Percentiles rank a stretch among this genome's conserved stretches.
phyloP scores from a whole-genome alignment of 257 asterid species.

The Ligustrum vulgare region DNA sequence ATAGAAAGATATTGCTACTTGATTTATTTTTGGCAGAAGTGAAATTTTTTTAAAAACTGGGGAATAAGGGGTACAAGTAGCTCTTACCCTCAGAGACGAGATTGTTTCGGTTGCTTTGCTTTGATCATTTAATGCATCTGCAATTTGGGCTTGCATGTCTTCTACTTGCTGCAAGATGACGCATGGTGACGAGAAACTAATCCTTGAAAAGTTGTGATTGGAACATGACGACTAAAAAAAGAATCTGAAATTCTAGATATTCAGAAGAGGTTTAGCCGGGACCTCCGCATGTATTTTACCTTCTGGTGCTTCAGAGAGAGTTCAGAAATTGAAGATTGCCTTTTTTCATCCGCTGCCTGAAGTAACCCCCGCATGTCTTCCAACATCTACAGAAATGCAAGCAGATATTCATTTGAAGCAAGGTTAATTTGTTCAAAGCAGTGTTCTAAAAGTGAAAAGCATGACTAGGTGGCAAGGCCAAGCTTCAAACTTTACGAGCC shows the following conservation, averaged over 20 bases:
- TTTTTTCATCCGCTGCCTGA: conserved; percentile 86
- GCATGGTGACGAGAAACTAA: conserved; percentile 20
- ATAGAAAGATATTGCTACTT: conserved; percentile 17
- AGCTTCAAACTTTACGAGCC: too few relatives aligned
- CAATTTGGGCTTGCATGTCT: conserved; percentile 77
- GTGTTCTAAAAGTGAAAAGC: too few relatives aligned
- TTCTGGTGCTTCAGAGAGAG: conserved; percentile 79
- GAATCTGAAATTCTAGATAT: conserved; percentile 15
- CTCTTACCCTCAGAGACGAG: conserved; percentile 73
- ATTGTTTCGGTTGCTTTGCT: conserved; percentile 81
- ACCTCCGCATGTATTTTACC: conserved; percentile 44
- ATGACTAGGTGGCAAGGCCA: too few relatives aligned
- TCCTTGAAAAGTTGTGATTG: conserved; percentile 2
- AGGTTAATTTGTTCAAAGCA: conserved; percentile 15
- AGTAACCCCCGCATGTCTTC: conserved; percentile 62
- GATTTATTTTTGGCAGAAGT: background rate
- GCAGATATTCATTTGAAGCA: background rate
- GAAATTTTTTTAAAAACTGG: background rate
- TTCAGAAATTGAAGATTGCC: conserved; percentile 68
- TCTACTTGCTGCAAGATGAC: conserved; percentile 68
- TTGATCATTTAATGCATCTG: conserved; percentile 80
- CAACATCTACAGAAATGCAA: conserved; percentile 59
- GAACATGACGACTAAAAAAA: conserved; percentile 17
- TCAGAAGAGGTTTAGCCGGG: conserved; percentile 18
- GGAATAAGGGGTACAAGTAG: conserved; percentile 24